Percentiles rank a stretch among this genome's conserved stretches.
Evolutionary conservation across 495 filamentous ascomycete species (phyloP).

Genomic region (Lindgomyces ingoldianus): DNA sequence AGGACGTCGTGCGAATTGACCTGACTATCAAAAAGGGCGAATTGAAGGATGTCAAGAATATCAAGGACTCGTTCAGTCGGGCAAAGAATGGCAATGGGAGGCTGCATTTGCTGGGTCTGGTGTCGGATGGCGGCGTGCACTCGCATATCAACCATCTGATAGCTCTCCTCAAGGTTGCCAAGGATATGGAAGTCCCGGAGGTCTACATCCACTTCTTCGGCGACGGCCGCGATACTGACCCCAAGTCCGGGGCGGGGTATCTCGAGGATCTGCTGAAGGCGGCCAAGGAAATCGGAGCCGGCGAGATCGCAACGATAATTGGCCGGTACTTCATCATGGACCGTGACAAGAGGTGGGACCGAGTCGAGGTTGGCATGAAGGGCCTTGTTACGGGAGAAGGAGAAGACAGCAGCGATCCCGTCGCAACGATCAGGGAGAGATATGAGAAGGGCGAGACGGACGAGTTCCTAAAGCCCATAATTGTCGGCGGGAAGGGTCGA

Average conservation of each 20-base stretch:
- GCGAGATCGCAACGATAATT: constrained; percentile 89
- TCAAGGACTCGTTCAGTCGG: constrained; percentile 73
- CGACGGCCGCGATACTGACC: constrained; percentile 96
- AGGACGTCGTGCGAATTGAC: constrained; percentile 96
- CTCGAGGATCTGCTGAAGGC: constrained; percentile 79
- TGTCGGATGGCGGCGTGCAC: constrained; percentile 96
- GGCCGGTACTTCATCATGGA: constrained; percentile 99
- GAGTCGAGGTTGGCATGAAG: constrained; percentile 85
- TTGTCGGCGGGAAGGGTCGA: constrained; percentile 79
- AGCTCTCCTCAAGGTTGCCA: constrained; percentile 81
- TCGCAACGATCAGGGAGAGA: constrained; percentile 81
- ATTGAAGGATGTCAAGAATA: constrained; percentile 72
- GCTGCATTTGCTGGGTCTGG: constrained; percentile 84
- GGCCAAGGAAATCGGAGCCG: constrained; percentile 78
- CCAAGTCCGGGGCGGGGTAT: constrained; percentile 83
- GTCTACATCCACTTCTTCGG: constrained; percentile 99
- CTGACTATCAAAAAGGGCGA: constrained; percentile 88
- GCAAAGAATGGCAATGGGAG: constrained; percentile 88
- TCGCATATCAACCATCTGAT: constrained; percentile 91
- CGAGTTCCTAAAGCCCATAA: constrained; percentile 98
- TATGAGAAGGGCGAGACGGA: constrained; percentile 88
- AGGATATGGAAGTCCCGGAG: constrained; percentile 79
- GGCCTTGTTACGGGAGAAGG: constrained; percentile 84
- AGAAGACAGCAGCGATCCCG: constrained; percentile 77
- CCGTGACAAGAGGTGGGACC: constrained; percentile 98